Percentiles rank a stretch among this genome's conserved stretches.
These are phyloP conservation scores for Silybum marianum DNA, from an alignment of 129 eudicot genomes.

Conservation along the genomic window DNA sequence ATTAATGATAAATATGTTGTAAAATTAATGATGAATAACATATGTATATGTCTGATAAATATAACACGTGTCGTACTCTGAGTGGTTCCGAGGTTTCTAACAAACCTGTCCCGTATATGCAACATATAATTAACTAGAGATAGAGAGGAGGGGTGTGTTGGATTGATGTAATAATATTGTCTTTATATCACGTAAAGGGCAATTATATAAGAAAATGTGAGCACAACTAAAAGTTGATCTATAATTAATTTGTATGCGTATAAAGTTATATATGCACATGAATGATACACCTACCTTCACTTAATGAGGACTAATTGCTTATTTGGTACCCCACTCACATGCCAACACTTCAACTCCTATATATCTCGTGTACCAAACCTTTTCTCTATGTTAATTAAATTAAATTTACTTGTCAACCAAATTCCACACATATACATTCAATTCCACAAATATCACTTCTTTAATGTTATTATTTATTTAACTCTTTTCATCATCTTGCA, in stretches of 20 bases:
- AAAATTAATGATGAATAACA: too few relatives aligned
- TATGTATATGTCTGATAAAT: too few relatives aligned
- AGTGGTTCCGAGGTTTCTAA: neutral
- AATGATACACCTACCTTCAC: constrained; percentile 36
- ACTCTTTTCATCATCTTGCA: neutral
- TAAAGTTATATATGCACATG: constrained; percentile 38
- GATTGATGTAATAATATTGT: neutral
- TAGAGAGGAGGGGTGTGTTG: neutral
- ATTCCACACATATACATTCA: constrained; percentile 23
- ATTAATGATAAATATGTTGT: neutral
- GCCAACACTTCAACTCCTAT: constrained; percentile 30
- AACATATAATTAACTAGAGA: neutral
- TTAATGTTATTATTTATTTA: neutral
- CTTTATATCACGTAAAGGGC: constrained; percentile 6
- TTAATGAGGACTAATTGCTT: constrained; percentile 35
- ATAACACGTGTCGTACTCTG: neutral
- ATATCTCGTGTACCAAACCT: constrained; percentile 38
- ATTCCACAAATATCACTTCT: constrained; percentile 4
- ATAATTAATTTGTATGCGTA: constrained; percentile 22
- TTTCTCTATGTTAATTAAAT: constrained; percentile 10
- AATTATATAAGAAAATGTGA: constrained; percentile 31
- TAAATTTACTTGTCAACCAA: constrained; percentile 23
- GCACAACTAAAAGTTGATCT: constrained; percentile 29
- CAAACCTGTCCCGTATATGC: neutral
- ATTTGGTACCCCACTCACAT: constrained; percentile 31